Base-by-base conservation (phyloP, 2,329 filamentous ascomycete species). In the Alternaria triticina region DNA sequence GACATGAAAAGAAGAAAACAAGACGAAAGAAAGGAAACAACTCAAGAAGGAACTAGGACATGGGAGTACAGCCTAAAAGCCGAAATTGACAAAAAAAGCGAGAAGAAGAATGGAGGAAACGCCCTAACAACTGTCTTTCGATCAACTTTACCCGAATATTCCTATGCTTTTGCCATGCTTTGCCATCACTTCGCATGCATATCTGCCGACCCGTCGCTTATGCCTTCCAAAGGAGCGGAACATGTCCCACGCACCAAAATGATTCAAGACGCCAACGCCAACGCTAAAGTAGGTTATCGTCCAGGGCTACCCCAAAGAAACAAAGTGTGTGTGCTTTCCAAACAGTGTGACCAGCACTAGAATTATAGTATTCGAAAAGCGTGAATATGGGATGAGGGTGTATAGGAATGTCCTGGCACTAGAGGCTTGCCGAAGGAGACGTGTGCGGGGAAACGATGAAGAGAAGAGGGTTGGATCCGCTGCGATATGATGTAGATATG, bases 281-380 rank as follows among this genome's bases (percentile, higher is more conserved):
- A 64, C 67, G 65, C 67, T 68, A 69, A 68, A 60, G 46, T 15
- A 30, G 55, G 61, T 61, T 57, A 54, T 58, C 56, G 27, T 61
- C 52, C 57, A 47, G 45, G 49, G 33, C 30, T 47, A 59, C 17
- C 36, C 43, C 22, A 40, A 51, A 30, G 45, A 54, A 65, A 57
- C 23, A 56, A 67, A 51, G 50, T 58, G 36, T 63, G 51, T 64
- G 59, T 61, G 59, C 45, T 62, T 51, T 23, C 30, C 20, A 22
- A 52, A 40, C 20, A 52, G n/a, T 44, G 65, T 69, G 67, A 60
- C 67, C 67, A 68, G 66, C 66, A 68, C 66, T 47, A 51, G 54
- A 46, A 57, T 36, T 36, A 25, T 46, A 40, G 27, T 57, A 33
- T 44, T 51, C 27, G 15, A 27, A 28, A 15, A 15, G 25, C 47